Base-by-base conservation (phyloP, 176 grass and related monocot genomes). In the Hordeum marinum region DNA sequence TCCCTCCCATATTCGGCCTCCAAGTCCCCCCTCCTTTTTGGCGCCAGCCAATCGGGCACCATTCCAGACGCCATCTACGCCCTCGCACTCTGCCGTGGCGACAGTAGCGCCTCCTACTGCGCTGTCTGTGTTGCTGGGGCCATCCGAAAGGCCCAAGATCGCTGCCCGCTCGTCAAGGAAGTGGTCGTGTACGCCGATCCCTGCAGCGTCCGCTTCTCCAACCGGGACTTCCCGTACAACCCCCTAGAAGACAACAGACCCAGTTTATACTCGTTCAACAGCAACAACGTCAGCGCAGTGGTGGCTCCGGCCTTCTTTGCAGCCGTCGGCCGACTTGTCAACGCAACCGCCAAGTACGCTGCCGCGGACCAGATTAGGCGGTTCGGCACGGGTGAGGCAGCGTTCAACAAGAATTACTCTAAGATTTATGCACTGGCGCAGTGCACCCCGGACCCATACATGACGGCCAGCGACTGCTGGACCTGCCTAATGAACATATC, bases 131-230 rank as follows among this genome's bases (percentile, higher is more conserved):
- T 82, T 25, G 8, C 15, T 36, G 10, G 0, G 3, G 71, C 85
- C 18, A 77, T 87, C 71, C 8, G 11, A 8, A 13, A 57, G 24
- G 76, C 85, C 27, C 73, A 65, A 68, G 3, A 75, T 27, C 61
- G 45, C 11, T 87, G 86, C 62, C 62, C 86, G 3, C 15, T 57
- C 46, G 9, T n/a, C 29, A 87, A 9, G 43, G 45, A 3, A 0
- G 83, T 77, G 15, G 80, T 58, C 67, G 4, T 89, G 8, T 95
- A 1, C 82, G 39, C 86, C 43, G 82, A 93, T 58, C 37, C 37
- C 37, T 96, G 94, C 91, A 66, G 75, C 48, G 52, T 93, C 64
- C 80, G 77, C 24, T 96, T 63, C 89, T 77, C 91, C 73, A 11
- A 89, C 78, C 12, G 43, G 59, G 23, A 73, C 63, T 89, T 93